Evolutionary conservation across 768 basidiomycete genomes (phyloP).

Genomic region (Mycena vulgaris): DNA sequence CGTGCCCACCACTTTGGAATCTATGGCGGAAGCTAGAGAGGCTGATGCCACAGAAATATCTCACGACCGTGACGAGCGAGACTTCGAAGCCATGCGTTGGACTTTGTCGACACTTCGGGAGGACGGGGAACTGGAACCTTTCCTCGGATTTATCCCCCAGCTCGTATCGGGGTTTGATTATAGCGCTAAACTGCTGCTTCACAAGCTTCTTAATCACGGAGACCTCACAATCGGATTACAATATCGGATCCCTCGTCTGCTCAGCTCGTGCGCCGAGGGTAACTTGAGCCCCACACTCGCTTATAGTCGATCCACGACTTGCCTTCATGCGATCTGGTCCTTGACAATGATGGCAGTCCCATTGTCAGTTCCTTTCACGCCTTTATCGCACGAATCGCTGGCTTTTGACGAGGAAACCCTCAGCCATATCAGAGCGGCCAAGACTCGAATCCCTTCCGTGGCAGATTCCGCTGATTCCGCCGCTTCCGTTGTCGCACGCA

Average conservation of each 20-base stretch:
- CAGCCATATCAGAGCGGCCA: slow-evolving; percentile 43
- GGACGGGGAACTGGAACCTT: slow-evolving; percentile 53
- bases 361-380: slow-evolving; percentile 22
- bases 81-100: slow-evolving; percentile 59
- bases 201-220: slow-evolving; percentile 48
- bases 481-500: slow-evolving; percentile 49
- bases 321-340: slow-evolving; percentile 59
- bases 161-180: slow-evolving; percentile 56
- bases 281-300: slow-evolving; percentile 41
- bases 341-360: slow-evolving; percentile 59
- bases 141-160: slow-evolving; percentile 53
- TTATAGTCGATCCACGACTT: slow-evolving; percentile 52
- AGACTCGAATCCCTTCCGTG: slow-evolving; percentile 43
- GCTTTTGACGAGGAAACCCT: slow-evolving; percentile 55
- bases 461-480: slow-evolving; percentile 49
- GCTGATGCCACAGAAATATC: slow-evolving; percentile 52
- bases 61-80: slow-evolving; percentile 53
- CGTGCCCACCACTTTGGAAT: slow-evolving; percentile 29
- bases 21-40: slow-evolving; percentile 52
- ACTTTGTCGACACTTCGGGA: slow-evolving; percentile 53
- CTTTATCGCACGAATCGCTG: slow-evolving; percentile 40
- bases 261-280: slow-evolving; percentile 49
- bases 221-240: slow-evolving; percentile 50
- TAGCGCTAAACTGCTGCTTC: slow-evolving; percentile 55
- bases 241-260: slow-evolving; percentile 54